Base-by-base conservation (phyloP, 2,329 filamentous ascomycete species). In the Colletotrichum phormii region DNA sequence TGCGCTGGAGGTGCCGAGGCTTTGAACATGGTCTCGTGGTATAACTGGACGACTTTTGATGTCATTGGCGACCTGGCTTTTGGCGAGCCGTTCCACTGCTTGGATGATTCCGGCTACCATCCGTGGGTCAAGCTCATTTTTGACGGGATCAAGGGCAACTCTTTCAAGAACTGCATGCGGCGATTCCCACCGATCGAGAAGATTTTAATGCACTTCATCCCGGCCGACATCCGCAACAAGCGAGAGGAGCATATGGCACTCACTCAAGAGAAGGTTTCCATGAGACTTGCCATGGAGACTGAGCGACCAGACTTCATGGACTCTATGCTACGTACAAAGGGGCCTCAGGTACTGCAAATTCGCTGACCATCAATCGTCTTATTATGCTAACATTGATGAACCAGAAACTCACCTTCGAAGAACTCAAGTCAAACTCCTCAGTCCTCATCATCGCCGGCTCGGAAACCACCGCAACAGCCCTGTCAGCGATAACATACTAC, bases 61-160 rank as follows among this genome's bases (percentile, higher is more conserved):
- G 63, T 77, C 0, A 71, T 77, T n/a, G 75, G 75, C 4, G 75
- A 76, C 11, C 59, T 77, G 33, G 66, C 64, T 2, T 77, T 77
- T 9, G 75, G 76, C 0, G 74, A 77, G 31, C 69, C 75, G 0
- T 77, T 77, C 42, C 35, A 73, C 26, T 76, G 76, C 13, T 55
- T 77, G 13, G 60, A 68, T 2, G 26, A 60, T 1, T 53, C 67
- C 3, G 60, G 51, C 3, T 76, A 76, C 18, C 75, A 77, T 42
- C 73, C 75, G 0, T 75, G 71, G 71, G 66, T 75, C 4, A 42
- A 66, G 12, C 22, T 57, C 4, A 67, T 75, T 46, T 74, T 74
- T 33, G 51, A 69, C 1, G n/a, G n/a, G 2, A 78, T 67, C 13
- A 74, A 74, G 26, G 33, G 24, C 8, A 11, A n/a, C 4, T 35